Conservation (phyloP, 306 rosid genomes). For the Corylus avellana region DNA sequence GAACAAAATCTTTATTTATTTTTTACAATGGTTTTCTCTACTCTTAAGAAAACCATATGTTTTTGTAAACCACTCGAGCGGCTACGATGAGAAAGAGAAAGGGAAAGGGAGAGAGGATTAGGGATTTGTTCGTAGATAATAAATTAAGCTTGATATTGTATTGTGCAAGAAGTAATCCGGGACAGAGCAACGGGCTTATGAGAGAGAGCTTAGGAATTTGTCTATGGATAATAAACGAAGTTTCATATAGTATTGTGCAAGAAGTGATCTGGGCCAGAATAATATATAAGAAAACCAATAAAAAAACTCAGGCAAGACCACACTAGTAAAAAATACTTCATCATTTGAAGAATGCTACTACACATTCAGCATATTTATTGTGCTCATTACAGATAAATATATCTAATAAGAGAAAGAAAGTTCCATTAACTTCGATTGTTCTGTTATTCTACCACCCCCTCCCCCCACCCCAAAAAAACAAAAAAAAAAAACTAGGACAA, state of each 20-base stretch:
- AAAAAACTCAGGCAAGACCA: neutral
- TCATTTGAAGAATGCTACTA: neutral
- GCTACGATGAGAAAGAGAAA: neutral
- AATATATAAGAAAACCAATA: constrained; percentile 11
- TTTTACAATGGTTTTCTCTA: neutral
- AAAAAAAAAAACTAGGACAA: neutral
- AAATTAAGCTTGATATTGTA: neutral
- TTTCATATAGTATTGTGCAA: neutral
- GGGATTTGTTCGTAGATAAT: no score
- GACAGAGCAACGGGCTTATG: neutral
- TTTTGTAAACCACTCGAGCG: neutral
- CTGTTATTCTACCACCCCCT: neutral
- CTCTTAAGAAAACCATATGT: neutral
- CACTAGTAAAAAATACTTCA: neutral
- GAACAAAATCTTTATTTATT: neutral
- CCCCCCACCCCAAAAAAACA: neutral
- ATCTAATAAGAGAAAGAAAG: neutral
- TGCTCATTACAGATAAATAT: neutral
- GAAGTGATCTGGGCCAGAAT: neutral
- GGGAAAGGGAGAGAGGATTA: neutral
- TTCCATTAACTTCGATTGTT: neutral
- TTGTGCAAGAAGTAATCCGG: neutral
- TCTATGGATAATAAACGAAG: no score
- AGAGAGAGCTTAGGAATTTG: no score
- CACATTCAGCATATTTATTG: constrained; percentile 13